Percentiles rank a stretch among this genome's conserved stretches.
Evolutionary conservation across 2,329 filamentous ascomycete genomes (phyloP).

Genomic region (Epichloe hybrida): DNA sequence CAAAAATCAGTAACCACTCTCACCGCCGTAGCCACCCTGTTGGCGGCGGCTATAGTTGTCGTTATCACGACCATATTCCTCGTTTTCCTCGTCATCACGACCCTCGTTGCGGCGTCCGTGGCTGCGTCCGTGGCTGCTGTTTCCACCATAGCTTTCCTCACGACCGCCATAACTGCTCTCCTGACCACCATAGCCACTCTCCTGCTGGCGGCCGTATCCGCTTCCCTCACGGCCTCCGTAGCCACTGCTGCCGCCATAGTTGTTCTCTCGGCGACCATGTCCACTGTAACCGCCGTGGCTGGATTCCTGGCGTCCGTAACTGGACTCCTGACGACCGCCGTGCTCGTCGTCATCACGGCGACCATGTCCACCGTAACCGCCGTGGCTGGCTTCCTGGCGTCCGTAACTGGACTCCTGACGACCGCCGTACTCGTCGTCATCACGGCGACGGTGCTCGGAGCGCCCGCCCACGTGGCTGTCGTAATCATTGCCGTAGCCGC

Average conservation of each 20-base stretch:
- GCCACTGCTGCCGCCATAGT: slow-evolving; percentile 6
- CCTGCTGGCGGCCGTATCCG: slow-evolving; percentile 8
- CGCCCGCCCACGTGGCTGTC: slow-evolving; percentile 11
- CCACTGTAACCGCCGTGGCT: slow-evolving; percentile 13
- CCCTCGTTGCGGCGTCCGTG: slow-evolving; percentile 3
- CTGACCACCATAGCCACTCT: slow-evolving; percentile 6
- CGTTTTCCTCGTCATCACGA: background rate
- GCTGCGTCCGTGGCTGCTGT: slow-evolving; percentile 6
- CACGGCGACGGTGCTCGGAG: slow-evolving; percentile 2
- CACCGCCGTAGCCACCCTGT: slow-evolving; percentile 15
- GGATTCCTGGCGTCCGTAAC: slow-evolving; percentile 8
- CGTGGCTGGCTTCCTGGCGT: slow-evolving; percentile 11
- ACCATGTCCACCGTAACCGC: slow-evolving; percentile 9
- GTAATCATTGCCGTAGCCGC: slow-evolving; percentile 13
- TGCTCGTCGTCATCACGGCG: slow-evolving; percentile 8
- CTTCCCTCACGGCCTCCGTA: slow-evolving; percentile 7
- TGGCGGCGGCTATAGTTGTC: slow-evolving; percentile 9
- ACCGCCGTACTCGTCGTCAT: slow-evolving; percentile 7
- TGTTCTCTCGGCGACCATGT: slow-evolving; percentile 5
- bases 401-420: slow-evolving; percentile 11
- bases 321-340: slow-evolving; percentile 11
- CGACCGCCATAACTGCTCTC: slow-evolving; percentile 10
- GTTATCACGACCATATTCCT: slow-evolving; percentile 3
- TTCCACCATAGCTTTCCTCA: slow-evolving; percentile 11
- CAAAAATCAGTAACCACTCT: slow-evolving; percentile 3